Evolutionary conservation across 1,284 basidiomycete genomes (phyloP).

Genomic region (Ustanciosporium gigantosporum): DNA sequence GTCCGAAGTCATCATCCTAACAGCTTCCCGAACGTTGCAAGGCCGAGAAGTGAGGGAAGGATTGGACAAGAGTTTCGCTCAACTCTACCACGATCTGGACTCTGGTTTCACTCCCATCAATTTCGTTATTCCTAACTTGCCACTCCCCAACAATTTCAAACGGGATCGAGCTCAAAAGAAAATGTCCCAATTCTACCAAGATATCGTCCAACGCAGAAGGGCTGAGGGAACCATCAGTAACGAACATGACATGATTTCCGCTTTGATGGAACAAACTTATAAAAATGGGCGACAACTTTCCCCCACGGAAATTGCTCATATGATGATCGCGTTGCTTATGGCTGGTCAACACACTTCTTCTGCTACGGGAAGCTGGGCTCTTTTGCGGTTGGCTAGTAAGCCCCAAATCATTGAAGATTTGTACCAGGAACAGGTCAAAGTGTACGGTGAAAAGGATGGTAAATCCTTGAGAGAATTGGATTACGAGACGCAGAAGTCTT

Average conservation of each 20-base stretch:
- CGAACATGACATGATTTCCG: conserved; percentile 89
- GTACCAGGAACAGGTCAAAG: conserved; percentile 84
- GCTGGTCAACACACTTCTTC: conserved; percentile 98
- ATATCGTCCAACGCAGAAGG: conserved; percentile 80
- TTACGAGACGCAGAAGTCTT: conserved; percentile 80
- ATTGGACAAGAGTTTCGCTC: conserved; percentile 82
- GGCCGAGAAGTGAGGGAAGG: conserved; percentile 82
- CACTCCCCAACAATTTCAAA: conserved; percentile 82
- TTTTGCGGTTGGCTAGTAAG: conserved; percentile 83
- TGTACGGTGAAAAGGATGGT: conserved; percentile 73
- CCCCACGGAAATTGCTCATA: conserved; percentile 93
- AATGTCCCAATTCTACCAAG: conserved; percentile 91
- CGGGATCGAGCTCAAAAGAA: conserved; percentile 88
- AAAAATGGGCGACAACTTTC: conserved; percentile 77
- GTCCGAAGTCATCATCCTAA: conserved; percentile 92
- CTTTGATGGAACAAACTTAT: conserved; percentile 83
- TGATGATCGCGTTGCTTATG: conserved; percentile 71
- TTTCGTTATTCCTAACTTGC: conserved; percentile 92
- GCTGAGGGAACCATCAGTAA: conserved; percentile 3
- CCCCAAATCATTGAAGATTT: conserved; percentile 68
- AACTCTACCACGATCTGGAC: conserved; percentile 86
- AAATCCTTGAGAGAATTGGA: conserved; percentile 76
- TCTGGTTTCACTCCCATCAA: conserved; percentile 67
- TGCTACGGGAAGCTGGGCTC: conserved; percentile 84
- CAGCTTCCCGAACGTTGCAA: conserved; percentile 88